Evolutionary conservation across 192 early-diverging fungal species (phyloP), one percentile per base, ranked within the genome.

Genomic region (Coemansia sp.): DNA sequence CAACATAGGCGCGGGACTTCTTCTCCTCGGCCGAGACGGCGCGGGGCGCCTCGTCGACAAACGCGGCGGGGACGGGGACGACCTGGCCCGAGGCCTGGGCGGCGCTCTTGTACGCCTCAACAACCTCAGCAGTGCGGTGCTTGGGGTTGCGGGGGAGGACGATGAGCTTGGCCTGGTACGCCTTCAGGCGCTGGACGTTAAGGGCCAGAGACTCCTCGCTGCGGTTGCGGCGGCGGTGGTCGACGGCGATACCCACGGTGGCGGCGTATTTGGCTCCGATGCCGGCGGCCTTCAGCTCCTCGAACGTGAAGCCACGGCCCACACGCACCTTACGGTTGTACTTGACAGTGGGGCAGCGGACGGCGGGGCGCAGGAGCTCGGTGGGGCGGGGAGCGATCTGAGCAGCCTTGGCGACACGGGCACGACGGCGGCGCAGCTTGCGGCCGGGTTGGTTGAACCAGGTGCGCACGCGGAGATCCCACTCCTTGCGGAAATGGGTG

Each of bases 401-500:
- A 70, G 94, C 93, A 62, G 95, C 95, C 92, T 99, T 99, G 85
- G 91, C 87, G 84, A 92, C 85, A 70, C 97, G 89, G 68, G 88
- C 86, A 37, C 89, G 82, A 68, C 95, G 87, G 75, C 97, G 85
- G 74, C 89, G 85, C 86, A 92, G 91, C 92, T 98, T 98, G 75
- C 90, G 89, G 70, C 93, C 93, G 71, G 94, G 91, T 84, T 94
- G 96, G 86, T 97, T 89, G 87, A 99, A 99, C 95, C 95, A 97
- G 71, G 95, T 97, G 86, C 90, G 92, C 65, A 99, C 94, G 76
- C 93, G 93, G 70, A 84, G 75, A 82, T 97, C 92, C 95, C 95
- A 96, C 86, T 95, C 91, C 90, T 97, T 97, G 85, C 90, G 97
- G 91, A 97, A 95, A 83, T 99, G 97, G 73, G 85, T 83, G 83